These are phyloP conservation scores for Thalassiosira exigua DNA, from an alignment of 352 stramenopile species.

Conservation along the genomic window DNA sequence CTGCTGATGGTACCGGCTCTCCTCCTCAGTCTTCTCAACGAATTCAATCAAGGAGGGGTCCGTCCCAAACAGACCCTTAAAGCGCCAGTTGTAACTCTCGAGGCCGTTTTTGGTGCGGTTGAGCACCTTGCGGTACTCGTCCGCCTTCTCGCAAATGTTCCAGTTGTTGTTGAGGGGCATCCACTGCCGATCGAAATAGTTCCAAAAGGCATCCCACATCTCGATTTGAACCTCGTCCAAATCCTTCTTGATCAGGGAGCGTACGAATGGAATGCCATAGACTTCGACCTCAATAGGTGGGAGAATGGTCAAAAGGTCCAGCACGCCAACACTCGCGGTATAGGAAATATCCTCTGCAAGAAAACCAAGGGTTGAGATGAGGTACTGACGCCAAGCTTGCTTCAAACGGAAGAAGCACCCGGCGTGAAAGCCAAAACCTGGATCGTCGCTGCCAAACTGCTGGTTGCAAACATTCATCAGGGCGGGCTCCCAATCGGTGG, in stretches of 20 bases:
- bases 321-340: too few relatives aligned
- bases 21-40: constrained; percentile 6
- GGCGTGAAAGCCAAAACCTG: too few relatives aligned
- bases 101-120: constrained; percentile 35
- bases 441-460: too few relatives aligned
- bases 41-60: constrained; percentile 21
- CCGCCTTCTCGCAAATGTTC: constrained; percentile 16
- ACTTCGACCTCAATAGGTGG: constrained; percentile 13
- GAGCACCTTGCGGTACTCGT: not conserved
- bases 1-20: too few relatives aligned
- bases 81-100: constrained; percentile 23
- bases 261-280: constrained; percentile 25
- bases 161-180: constrained; percentile 14
- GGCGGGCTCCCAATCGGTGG: too few relatives aligned
- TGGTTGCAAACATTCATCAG: too few relatives aligned
- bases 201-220: constrained; percentile 22
- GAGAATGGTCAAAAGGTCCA: too few relatives aligned
- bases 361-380: too few relatives aligned
- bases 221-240: not conserved
- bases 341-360: too few relatives aligned
- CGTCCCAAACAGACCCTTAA: constrained; percentile 22
- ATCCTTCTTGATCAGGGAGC: constrained; percentile 4
- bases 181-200: constrained; percentile 30
- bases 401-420: too few relatives aligned
- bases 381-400: too few relatives aligned